phyloP scores from a whole-genome alignment of 345 rosid genomes.

The Brassica rapa region DNA sequence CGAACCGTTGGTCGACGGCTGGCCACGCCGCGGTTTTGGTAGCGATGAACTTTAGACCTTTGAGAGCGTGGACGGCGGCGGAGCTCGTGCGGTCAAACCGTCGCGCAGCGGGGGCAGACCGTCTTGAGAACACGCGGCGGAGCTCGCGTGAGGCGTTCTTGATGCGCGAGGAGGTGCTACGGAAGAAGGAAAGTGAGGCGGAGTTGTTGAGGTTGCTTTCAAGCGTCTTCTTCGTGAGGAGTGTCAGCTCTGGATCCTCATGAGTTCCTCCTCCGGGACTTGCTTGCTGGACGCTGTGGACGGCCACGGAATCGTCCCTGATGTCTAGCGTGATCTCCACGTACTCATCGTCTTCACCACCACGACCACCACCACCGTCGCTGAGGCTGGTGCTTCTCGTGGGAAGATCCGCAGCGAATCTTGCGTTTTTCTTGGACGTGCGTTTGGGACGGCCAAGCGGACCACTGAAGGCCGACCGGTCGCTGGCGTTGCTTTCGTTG shows the following conservation, averaged over 20 bases:
- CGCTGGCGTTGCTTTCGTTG: slow-evolving; percentile 65
- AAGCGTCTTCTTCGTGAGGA: slow-evolving; percentile 66
- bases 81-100: slow-evolving; percentile 72
- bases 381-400: slow-evolving; percentile 30
- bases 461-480: slow-evolving; percentile 66
- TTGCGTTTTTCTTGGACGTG: slow-evolving; percentile 75
- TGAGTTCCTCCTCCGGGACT: slow-evolving; percentile 40
- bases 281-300: slow-evolving; percentile 82
- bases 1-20: slow-evolving; percentile 64
- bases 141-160: slow-evolving; percentile 84
- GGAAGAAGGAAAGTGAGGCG: slow-evolving; percentile 52
- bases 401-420: slow-evolving; percentile 61
- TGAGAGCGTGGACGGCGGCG: slow-evolving; percentile 71
- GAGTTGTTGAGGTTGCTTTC: slow-evolving; percentile 50
- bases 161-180: slow-evolving; percentile 65
- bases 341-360: slow-evolving; percentile 44
- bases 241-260: slow-evolving; percentile 72
- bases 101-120: slow-evolving; percentile 42
- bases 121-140: slow-evolving; percentile 58
- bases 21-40: slow-evolving; percentile 67
- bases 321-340: slow-evolving; percentile 91
- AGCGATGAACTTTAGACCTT: slow-evolving; percentile 84
- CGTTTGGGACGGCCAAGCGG: slow-evolving; percentile 56
- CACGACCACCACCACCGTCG: slow-evolving; percentile 10
- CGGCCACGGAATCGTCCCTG: slow-evolving; percentile 73